Conservation (phyloP, 1,284 basidiomycete species). For the Ganoderma boninense region DNA sequence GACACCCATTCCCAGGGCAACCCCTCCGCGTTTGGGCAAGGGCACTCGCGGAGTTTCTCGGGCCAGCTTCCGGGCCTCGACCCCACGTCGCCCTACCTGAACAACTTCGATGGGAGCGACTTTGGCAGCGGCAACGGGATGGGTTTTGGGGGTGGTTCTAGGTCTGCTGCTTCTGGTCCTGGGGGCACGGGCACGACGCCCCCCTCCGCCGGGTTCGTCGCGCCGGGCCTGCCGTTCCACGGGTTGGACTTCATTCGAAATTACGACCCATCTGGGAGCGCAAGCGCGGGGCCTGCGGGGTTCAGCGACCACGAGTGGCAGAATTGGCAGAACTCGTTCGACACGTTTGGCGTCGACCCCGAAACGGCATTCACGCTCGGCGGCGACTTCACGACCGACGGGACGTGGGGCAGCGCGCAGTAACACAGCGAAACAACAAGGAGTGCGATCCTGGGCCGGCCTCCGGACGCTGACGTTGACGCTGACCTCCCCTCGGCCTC, state of each 20-base stretch:
- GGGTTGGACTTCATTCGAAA: constrained; percentile 83
- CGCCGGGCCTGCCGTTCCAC: constrained; percentile 78
- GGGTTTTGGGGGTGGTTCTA: constrained; percentile 40
- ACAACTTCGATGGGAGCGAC: constrained; percentile 48
- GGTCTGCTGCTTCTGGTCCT: constrained; percentile 33
- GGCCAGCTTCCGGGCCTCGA: constrained; percentile 56
- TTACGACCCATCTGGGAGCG: constrained; percentile 51
- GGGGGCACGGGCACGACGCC: constrained; percentile 64
- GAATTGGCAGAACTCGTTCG: constrained; percentile 74
- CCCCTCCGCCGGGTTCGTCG: constrained; percentile 67
- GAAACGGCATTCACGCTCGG: constrained; percentile 71
- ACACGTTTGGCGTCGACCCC: constrained; percentile 77
- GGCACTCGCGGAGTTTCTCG: constrained; percentile 31
- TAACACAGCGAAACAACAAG: constrained; percentile 8
- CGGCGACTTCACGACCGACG: constrained; percentile 45
- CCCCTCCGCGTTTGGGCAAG: constrained; percentile 19
- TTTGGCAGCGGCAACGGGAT: constrained; percentile 41
- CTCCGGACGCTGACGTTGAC: not conserved
- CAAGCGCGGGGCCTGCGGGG: constrained; percentile 15
- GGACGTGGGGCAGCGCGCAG: constrained; percentile 23
- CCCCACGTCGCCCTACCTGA: constrained; percentile 48
- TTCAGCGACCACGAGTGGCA: constrained; percentile 65
- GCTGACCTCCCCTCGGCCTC: not conserved
- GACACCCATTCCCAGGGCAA: constrained; percentile 28
- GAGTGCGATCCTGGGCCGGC: not conserved